Conservation (phyloP, 129 eudicot genomes). For the Flaveria robusta region DNA sequence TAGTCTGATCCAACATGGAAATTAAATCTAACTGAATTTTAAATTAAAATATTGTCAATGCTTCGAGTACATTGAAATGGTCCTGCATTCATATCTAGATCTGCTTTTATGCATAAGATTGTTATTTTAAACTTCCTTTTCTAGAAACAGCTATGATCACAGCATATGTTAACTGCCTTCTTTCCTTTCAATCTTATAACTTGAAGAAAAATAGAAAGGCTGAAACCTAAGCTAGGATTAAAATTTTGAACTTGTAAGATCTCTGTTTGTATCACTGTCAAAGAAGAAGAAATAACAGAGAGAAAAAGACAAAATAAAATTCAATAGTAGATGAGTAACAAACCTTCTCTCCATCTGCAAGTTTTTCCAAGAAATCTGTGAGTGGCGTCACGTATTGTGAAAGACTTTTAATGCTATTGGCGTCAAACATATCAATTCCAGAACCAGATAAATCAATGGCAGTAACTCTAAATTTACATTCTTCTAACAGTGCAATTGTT, state of each 20-base stretch:
- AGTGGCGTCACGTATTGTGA: constrained; percentile 86
- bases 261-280: not conserved
- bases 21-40: not conserved
- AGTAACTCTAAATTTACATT: constrained; percentile 82
- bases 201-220: not conserved
- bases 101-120: constrained; percentile 4
- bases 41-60: constrained; percentile 1
- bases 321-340: constrained; percentile 18
- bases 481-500: constrained; percentile 89
- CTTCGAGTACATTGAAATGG: constrained; percentile 24
- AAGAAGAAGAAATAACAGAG: constrained; percentile 1
- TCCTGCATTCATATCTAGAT: constrained; percentile 16
- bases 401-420: constrained; percentile 75
- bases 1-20: constrained; percentile 9
- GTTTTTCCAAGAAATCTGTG: constrained; percentile 69
- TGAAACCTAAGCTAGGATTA: too few relatives aligned
- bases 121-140: constrained; percentile 1
- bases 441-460: constrained; percentile 93
- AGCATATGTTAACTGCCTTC: constrained; percentile 3
- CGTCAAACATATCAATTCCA: constrained; percentile 80
- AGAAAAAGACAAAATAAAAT: not conserved
- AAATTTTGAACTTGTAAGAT: not conserved
- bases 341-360: constrained; percentile 87
- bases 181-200: constrained; percentile 19
- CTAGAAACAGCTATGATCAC: not conserved